A percentile compares a stretch with the other conserved stretches of the same genome.
phyloP scores from a whole-genome alignment of 2,329 filamentous ascomycete species.

The Chrysoporthe cubensis region DNA sequence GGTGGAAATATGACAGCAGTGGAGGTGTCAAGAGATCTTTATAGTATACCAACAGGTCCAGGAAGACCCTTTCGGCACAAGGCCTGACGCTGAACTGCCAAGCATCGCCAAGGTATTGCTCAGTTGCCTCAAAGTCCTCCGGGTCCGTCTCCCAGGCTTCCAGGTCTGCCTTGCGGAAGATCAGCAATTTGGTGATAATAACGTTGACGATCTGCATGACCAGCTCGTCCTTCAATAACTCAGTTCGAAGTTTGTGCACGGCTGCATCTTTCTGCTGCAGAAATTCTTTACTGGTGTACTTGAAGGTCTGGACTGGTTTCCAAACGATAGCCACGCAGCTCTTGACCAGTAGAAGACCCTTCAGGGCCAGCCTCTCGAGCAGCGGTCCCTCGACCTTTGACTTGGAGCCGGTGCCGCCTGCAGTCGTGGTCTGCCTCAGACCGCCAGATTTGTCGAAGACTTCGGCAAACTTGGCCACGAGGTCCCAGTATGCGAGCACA shows the following conservation, averaged over 20 bases:
- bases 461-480: slow-evolving; percentile 77
- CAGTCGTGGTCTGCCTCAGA: slow-evolving; percentile 49
- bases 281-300: slow-evolving; percentile 73
- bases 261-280: slow-evolving; percentile 77
- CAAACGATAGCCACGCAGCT: slow-evolving; percentile 86
- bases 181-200: slow-evolving; percentile 85
- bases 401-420: slow-evolving; percentile 45
- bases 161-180: slow-evolving; percentile 83
- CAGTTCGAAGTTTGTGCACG: slow-evolving; percentile 68
- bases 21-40: slow-evolving; percentile 80
- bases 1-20: slow-evolving; percentile 80
- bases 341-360: slow-evolving; percentile 80
- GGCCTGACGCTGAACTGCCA: slow-evolving; percentile 93
- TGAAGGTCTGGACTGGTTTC: slow-evolving; percentile 79
- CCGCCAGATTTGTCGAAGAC: slow-evolving; percentile 68
- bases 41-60: slow-evolving; percentile 88
- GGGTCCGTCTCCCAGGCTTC: slow-evolving; percentile 93
- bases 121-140: slow-evolving; percentile 91
- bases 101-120: slow-evolving; percentile 81
- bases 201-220: slow-evolving; percentile 81
- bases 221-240: slow-evolving; percentile 76
- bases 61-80: slow-evolving; percentile 90
- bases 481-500: slow-evolving; percentile 81
- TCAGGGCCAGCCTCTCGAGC: slow-evolving; percentile 78
- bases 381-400: slow-evolving; percentile 64